Percentiles rank a stretch among this genome's conserved stretches.
Conservation (phyloP, 2,329 filamentous ascomycete species). For the Dothideomycetes sp. region DNA sequence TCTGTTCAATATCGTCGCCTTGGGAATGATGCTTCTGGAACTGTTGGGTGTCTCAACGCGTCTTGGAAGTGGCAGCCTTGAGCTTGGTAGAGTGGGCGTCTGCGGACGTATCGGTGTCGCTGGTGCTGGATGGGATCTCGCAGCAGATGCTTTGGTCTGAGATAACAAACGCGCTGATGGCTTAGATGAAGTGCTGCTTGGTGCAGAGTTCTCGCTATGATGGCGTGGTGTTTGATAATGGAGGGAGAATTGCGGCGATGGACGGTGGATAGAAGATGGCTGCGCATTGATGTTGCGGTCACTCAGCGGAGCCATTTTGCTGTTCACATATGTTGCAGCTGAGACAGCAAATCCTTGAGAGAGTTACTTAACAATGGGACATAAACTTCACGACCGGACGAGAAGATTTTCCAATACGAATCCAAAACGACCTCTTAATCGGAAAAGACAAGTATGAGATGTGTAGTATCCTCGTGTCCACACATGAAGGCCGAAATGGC, state of each 20-base stretch:
- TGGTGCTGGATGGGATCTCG: conserved; percentile 10
- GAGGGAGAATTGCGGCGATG: too few relatives aligned
- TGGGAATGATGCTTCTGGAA: neutral
- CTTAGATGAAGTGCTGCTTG: conserved; percentile 2
- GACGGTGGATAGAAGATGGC: too few relatives aligned
- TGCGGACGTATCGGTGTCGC: conserved; percentile 4
- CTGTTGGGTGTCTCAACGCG: conserved; percentile 9
- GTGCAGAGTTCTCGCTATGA: conserved; percentile 11
- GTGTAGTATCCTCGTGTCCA: too few relatives aligned
- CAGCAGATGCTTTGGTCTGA: conserved; percentile 17
- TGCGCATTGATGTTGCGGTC: conserved; percentile 15
- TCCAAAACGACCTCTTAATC: too few relatives aligned
- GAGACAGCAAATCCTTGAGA: too few relatives aligned
- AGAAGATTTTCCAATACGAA: too few relatives aligned
- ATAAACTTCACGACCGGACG: too few relatives aligned
- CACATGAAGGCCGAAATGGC: too few relatives aligned
- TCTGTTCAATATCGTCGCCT: too few relatives aligned
- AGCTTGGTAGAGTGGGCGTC: conserved; percentile 10
- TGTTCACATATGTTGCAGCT: too few relatives aligned
- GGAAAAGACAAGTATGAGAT: too few relatives aligned
- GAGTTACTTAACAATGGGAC: too few relatives aligned
- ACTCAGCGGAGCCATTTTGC: conserved; percentile 11
- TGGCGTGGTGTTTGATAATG: neutral
- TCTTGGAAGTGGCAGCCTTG: conserved; percentile 20
- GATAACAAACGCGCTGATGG: conserved; percentile 12